Conservation (phyloP, 345 rosid species). For the Melaleuca alternifolia region DNA sequence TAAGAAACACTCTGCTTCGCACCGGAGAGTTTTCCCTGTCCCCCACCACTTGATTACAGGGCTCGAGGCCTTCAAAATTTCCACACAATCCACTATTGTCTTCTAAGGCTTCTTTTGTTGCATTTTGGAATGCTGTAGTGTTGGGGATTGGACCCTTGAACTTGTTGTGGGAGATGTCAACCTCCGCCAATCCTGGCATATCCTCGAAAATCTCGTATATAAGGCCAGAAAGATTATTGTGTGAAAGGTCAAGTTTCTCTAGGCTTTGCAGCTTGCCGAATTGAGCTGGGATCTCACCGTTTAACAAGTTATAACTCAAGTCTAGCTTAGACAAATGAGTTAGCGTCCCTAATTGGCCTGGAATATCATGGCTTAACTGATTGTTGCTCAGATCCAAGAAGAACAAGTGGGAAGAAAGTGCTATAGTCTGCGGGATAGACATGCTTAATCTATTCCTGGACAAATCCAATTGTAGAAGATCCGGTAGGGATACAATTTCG, state of each 20-base stretch:
- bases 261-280: slow-evolving; percentile 1
- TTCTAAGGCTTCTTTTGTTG: neutral
- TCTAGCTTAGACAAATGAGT: neutral
- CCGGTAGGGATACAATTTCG: slow-evolving; percentile 4
- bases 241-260: slow-evolving; percentile 11
- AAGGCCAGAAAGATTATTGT: slow-evolving; percentile 17
- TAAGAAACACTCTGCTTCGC: neutral
- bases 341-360: neutral
- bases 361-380: slow-evolving; percentile 10
- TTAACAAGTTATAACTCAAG: slow-evolving; percentile 1
- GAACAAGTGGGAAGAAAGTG: neutral
- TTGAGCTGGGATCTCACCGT: slow-evolving; percentile 9
- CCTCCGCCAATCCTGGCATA: neutral
- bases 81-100: slow-evolving; percentile 20
- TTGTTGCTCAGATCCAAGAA: slow-evolving; percentile 28
- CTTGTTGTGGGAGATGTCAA: slow-evolving; percentile 19
- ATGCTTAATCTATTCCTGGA: slow-evolving; percentile 11
- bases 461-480: slow-evolving; percentile 9
- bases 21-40: neutral
- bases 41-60: neutral
- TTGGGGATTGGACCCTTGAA: slow-evolving; percentile 22
- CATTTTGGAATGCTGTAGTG: slow-evolving; percentile 13
- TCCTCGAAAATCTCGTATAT: neutral
- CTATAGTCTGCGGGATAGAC: neutral
- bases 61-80: neutral